phyloP scores from a whole-genome alignment of 345 rosid genomes.

The Cardamine occulta region DNA sequence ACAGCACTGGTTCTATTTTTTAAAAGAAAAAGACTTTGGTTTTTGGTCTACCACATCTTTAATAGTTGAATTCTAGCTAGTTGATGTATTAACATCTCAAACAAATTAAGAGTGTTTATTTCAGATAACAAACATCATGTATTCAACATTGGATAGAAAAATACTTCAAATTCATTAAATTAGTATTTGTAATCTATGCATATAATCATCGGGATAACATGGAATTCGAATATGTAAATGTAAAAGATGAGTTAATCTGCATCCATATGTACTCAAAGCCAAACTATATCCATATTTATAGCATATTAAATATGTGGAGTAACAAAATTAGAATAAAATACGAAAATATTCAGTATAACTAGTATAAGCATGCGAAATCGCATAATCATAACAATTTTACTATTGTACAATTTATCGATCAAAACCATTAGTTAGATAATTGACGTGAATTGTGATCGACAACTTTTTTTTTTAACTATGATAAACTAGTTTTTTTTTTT shows the following conservation, averaged over 20 bases:
- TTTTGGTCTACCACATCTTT: constrained; percentile 24
- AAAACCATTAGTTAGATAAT: background rate
- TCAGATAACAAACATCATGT: background rate
- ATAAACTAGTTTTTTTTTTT: background rate
- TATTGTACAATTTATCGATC: background rate
- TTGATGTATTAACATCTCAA: constrained; percentile 1
- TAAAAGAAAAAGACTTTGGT: background rate
- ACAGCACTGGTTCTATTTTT: background rate
- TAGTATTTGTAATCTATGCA: background rate
- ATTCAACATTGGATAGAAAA: background rate
- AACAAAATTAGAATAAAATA: background rate
- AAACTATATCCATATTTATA: background rate
- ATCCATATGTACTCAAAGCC: background rate
- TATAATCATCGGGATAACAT: constrained; percentile 5
- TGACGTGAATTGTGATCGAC: background rate
- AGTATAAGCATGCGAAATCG: background rate
- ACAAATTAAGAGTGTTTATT: background rate
- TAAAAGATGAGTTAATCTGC: background rate
- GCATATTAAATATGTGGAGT: background rate
- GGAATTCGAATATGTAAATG: background rate
- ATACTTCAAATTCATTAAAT: background rate
- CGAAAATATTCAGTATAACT: background rate
- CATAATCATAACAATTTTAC: background rate
- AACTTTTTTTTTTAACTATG: background rate
- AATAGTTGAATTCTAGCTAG: constrained; percentile 1